Percentiles rank a stretch among this genome's conserved stretches.
These are phyloP conservation scores for Tillandsia leiboldiana DNA, from an alignment of 176 grass and related monocot species.

Conservation along the genomic window DNA sequence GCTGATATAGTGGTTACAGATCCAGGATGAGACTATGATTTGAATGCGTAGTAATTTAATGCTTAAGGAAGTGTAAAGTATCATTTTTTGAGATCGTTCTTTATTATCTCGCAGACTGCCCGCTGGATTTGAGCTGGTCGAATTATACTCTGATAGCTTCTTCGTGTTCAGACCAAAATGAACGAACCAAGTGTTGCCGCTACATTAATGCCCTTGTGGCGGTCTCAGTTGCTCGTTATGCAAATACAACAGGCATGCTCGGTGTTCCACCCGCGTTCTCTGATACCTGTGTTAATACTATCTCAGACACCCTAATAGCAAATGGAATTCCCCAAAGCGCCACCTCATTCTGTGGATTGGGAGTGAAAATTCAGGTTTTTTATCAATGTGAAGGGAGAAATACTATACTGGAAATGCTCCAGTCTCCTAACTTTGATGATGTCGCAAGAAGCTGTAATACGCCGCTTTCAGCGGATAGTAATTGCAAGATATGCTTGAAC, in stretches of 20 bases:
- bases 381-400: conserved; percentile 79
- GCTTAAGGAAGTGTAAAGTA: neutral
- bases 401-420: conserved; percentile 58
- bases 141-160: conserved; percentile 60
- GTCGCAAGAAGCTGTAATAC: conserved; percentile 53
- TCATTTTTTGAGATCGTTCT: neutral
- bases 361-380: conserved; percentile 65
- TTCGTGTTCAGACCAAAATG: conserved; percentile 59
- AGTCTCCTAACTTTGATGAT: conserved; percentile 76
- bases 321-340: conserved; percentile 50
- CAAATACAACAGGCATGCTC: conserved; percentile 54
- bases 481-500: conserved; percentile 91
- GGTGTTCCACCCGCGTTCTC: conserved; percentile 57
- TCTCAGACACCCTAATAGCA: conserved; percentile 53
- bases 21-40: neutral
- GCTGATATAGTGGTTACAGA: neutral
- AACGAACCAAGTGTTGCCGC: conserved; percentile 68
- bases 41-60: neutral
- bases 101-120: conserved; percentile 52
- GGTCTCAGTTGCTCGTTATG: conserved; percentile 70
- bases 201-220: conserved; percentile 78
- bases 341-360: conserved; percentile 62
- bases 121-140: conserved; percentile 78
- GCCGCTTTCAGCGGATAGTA: conserved; percentile 33
- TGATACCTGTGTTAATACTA: conserved; percentile 41